Base-by-base conservation (phyloP, 495 filamentous ascomycete species). In the Aspergillus ellipticus region DNA sequence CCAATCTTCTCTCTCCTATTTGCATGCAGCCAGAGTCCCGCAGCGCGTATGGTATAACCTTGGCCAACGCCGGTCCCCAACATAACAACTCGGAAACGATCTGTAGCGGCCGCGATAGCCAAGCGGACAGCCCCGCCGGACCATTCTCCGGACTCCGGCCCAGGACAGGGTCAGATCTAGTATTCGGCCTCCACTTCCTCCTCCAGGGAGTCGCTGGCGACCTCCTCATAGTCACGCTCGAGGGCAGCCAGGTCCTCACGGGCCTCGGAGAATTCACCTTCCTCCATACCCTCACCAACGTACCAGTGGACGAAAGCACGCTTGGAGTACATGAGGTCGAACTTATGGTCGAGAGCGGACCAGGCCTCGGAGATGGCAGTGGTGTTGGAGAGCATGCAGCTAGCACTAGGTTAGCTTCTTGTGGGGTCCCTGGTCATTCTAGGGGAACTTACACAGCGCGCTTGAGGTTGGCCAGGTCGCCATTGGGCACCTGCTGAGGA, bases 291-390 rank as follows among this genome's bases (percentile, higher is more conserved):
- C 82, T 98, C 94, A 78, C 94, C 94, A 72, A 98, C 94, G 66
- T 98, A 98, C 94, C 94, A 98, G 78, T 98, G 94, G 49, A 98
- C 94, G 79, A 98, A 98, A 53, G 94, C 94, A 76, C 94, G 94
- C 86, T 98, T 98, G 72, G 92, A 92, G 84, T 97, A 97, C 94
- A 98, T 98, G 70, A 98, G 91, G 65, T 98, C 94, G 78, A 98
- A 98, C 79, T 98, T 98, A 84, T 89, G 87, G 53, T 93, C 95
- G 50, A 98, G 88, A 65, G 93, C 89, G 47, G 91, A 90, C 94
- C 94, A 98, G 54, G 94, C 94, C 80, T 98, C 93, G 67, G 92
- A 89, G 71, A 98, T 98, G 66, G 94, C 94, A 42, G 94, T 98
- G 56, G 95, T 98, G 83, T 98, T 98, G 76, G 95, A 97, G 53